Percentiles rank a stretch among this genome's conserved stretches.
These are phyloP conservation scores for Cryptosporidium baileyi DNA, from an alignment of 169 alveolate species.

Conservation along the genomic window DNA sequence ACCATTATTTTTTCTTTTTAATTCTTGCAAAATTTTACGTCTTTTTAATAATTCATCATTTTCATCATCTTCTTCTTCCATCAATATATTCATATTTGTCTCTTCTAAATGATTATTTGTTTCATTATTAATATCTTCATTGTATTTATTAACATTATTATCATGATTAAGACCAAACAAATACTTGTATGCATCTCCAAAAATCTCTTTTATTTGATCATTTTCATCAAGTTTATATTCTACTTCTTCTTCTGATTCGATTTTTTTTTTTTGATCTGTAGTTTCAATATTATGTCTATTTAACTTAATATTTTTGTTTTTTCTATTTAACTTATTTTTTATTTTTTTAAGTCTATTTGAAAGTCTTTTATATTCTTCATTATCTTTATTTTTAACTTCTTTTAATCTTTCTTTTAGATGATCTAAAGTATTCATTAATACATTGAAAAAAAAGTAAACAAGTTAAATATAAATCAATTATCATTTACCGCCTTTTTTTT, in stretches of 20 bases:
- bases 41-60: neutral
- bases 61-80: constrained; percentile 35
- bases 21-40: neutral
- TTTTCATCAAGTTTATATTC: constrained; percentile 1
- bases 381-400: neutral
- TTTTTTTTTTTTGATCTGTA: neutral
- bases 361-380: neutral
- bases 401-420: neutral
- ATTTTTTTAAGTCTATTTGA: neutral
- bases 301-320: neutral
- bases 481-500: neutral
- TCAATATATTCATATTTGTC: neutral
- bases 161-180: constrained; percentile 5
- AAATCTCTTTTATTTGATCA: neutral
- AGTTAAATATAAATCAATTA: neutral
- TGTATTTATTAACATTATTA: neutral
- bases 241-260: neutral
- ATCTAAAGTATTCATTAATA: neutral
- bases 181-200: constrained; percentile 27
- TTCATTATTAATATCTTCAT: neutral
- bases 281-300: neutral
- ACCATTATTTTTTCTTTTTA: constrained; percentile 32
- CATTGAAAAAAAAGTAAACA: neutral
- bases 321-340: neutral
- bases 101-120: neutral